Base-by-base conservation (phyloP, 768 basidiomycete genomes). In the Podaxis sp. region DNA sequence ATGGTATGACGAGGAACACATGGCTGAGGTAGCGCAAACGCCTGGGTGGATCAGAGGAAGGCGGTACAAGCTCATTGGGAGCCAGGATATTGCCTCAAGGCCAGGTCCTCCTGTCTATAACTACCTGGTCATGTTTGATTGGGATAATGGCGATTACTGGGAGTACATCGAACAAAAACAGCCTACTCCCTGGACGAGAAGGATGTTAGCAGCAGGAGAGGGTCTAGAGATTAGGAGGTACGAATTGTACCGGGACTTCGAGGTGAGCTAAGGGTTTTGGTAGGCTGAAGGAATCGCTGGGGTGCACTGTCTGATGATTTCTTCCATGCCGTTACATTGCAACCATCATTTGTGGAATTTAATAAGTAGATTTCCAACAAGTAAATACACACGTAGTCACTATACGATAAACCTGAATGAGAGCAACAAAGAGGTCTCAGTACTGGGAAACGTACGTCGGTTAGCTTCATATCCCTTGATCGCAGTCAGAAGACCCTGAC, bases 41-140 rank as follows among this genome's bases (percentile, higher is more conserved):
- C 71, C 72, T 26, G 75, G 76, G n/a, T 77, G 73, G 65, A 63
- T 72, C 28, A 65, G 74, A 30, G 65, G 66, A 17, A 65, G 75
- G 55, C 60, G 71, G n/a, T 76, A 68, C 63, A 68, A 65, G 52
- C 66, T 76, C 6, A 44, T 68, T 17, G 63, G 59, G 61, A 58
- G 49, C 22, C 58, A 24, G 52, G 61, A 36, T 4, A 12, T 26
- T 39, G 58, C n/a, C 9, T 24, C n/a, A 30, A 39, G 13, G n/a
- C 22, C 22, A 49, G 61, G 61, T 5, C 52, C 61, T 17, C n/a
- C 52, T n/a, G 26, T 46, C 7, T 59, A 15, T 12, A 30, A 48
- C 11, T 40, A 59, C 19, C 11, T 26, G 15, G 39, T 59, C 19
- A 12, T 59, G 15, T 59, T 49, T 38, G 57, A 51, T 3, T 59